Base-by-base conservation (phyloP, 1,139 yeast species). In the Protomyces inundatus region DNA sequence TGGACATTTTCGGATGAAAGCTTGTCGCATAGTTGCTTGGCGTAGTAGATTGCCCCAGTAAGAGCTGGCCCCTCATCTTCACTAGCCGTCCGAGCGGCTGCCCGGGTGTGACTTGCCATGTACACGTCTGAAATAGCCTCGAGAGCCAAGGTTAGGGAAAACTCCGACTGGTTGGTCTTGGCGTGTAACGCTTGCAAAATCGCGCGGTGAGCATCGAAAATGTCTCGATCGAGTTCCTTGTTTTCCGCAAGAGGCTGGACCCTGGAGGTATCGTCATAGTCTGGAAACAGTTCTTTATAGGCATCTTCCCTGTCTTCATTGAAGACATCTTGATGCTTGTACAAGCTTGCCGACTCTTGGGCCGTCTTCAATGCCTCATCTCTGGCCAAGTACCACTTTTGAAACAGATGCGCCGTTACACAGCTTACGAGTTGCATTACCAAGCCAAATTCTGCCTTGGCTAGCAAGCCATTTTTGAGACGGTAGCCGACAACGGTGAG, bases 281-380 rank as follows among this genome's bases (percentile, higher is more conserved):
- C 97, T 0, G 98, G 98, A 80, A 93, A 93, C 75, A 91, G 74
- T 35, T 74, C 73, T 71, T 77, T 82, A 75, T 91, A 89, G 64
- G 90, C 97, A 34, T 81, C 84, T 67, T 87, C 95, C 9, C 83
- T 80, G 69, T 87, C 89, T 42, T 80, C 81, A 3, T 83, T 82
- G 1, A 83, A 81, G 66, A 87, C 86, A 23, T 23, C 23, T 36
- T 78, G 69, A 35, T 70, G 81, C 60, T 77, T 75, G 72, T 36
- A 64, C 6, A 60, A 14, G 23, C 65, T 60, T 12, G 60, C 34
- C 23, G 40, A 39, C 37, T 55, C 62, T 12, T 35, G 58, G n/a
- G 39, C 59, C 32, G 50, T 33, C 16, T 45, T 36, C 35, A 33
- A 12, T 36, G 50, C 50, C 23, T 34, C 39, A n/a, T 55, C 55